Evolutionary conservation across 1,284 basidiomycete species (phyloP).

Genomic region (Naganishia cerealis): DNA sequence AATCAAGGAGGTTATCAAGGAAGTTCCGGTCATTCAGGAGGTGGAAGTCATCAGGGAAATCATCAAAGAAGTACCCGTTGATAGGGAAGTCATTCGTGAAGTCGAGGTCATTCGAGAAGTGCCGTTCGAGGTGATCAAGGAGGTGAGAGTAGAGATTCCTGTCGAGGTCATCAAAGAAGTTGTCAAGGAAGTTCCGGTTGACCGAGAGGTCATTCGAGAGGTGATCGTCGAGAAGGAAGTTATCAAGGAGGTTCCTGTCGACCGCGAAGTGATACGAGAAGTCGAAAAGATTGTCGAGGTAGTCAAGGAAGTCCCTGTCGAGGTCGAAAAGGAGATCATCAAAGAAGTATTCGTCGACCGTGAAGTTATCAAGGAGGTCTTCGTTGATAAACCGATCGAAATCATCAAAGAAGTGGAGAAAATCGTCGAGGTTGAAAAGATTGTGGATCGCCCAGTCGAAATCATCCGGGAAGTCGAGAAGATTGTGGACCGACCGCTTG

Average conservation of each 20-base stretch:
- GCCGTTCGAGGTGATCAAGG: conserved; percentile 35
- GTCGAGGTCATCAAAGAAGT: conserved; percentile 37
- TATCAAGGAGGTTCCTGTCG: conserved; percentile 45
- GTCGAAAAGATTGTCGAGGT: conserved; percentile 40
- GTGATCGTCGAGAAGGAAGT: conserved; percentile 41
- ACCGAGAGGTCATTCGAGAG: conserved; percentile 17
- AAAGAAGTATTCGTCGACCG: conserved; percentile 37
- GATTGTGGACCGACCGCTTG: conserved; percentile 45
- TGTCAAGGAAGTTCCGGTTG: conserved; percentile 41
- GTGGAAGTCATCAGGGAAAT: conserved; percentile 41
- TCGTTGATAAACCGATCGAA: conserved; percentile 44
- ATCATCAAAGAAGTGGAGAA: conserved; percentile 42
- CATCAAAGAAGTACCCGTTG: conserved; percentile 36
- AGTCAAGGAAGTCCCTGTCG: conserved; percentile 41
- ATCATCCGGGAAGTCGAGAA: conserved; percentile 46
- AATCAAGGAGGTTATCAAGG: conserved; percentile 37
- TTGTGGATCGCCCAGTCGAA: conserved; percentile 46
- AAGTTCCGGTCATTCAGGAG: conserved; percentile 35
- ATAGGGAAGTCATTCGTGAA: conserved; percentile 35
- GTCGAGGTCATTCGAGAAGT: conserved; percentile 34
- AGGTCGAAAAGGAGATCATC: conserved; percentile 40
- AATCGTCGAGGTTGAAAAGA: conserved; percentile 47
- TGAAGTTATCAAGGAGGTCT: conserved; percentile 44
- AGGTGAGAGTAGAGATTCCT: conserved; percentile 36
- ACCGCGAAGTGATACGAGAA: conserved; percentile 40